These are phyloP conservation scores for Chlamydomonas sp. DNA, from an alignment of 139 green algal genomes.

Conservation along the genomic window DNA sequence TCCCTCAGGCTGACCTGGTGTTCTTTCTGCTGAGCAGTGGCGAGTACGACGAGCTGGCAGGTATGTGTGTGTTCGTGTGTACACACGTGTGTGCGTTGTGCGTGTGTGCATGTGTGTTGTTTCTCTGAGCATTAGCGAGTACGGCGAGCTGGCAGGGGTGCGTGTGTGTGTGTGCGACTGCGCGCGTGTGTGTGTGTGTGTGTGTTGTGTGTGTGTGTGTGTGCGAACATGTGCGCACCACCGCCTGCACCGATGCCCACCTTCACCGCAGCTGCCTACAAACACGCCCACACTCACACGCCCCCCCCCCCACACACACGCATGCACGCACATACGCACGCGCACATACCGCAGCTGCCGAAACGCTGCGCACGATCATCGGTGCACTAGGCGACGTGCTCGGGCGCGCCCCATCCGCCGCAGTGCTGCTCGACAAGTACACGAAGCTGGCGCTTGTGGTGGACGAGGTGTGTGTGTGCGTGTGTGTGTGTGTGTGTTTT, in stretches of 20 bases:
- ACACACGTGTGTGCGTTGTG: too few species aligned
- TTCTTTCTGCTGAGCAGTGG: conserved; percentile 63
- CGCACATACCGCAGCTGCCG: conserved; percentile 49
- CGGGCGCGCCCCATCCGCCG: conserved; percentile 22
- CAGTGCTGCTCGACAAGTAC: conserved; percentile 45
- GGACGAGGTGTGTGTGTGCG: conserved; percentile 34
- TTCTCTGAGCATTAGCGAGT: background rate
- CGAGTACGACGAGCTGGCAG: conserved; percentile 41
- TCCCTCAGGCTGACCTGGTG: conserved; percentile 43
- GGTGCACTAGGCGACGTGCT: conserved; percentile 41
- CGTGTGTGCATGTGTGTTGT: too few species aligned
- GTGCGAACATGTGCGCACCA: too few species aligned
- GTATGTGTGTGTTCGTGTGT: too few species aligned
- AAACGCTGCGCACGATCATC: conserved; percentile 49
- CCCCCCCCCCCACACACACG: too few species aligned
- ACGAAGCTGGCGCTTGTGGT: conserved; percentile 29
- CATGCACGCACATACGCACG: too few species aligned
- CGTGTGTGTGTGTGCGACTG: background rate
- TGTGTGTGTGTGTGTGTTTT: background rate
- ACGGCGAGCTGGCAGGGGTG: background rate
- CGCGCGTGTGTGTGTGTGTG: background rate
- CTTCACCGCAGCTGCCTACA: too few species aligned
- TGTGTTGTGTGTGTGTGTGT: too few species aligned
- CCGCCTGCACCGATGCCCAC: too few species aligned
- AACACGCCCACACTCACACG: too few species aligned